phyloP scores from a whole-genome alignment of 1,284 basidiomycete genomes.

The Cyathus pygmaeus region DNA sequence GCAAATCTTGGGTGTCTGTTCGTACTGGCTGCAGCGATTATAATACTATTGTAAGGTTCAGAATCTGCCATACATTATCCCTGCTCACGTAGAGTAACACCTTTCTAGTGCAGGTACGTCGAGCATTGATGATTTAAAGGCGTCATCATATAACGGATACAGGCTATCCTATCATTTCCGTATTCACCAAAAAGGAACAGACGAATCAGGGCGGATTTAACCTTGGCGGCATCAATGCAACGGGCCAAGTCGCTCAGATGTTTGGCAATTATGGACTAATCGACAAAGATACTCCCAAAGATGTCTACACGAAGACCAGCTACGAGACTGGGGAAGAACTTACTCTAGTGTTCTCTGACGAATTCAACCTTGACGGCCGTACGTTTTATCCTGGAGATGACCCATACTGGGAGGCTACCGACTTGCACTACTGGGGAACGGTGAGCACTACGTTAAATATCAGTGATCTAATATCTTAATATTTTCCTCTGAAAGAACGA shows the following conservation, averaged over 20 bases:
- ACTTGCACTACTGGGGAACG: constrained; percentile 59
- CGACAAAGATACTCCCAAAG: constrained; percentile 71
- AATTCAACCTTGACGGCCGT: constrained; percentile 78
- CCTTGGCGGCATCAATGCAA: constrained; percentile 79
- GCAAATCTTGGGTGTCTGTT: constrained; percentile 73
- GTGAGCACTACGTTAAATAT: constrained; percentile 12
- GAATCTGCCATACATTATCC: no score
- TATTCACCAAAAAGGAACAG: constrained; percentile 39
- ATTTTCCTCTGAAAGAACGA: constrained; percentile 23
- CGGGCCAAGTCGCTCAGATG: constrained; percentile 70
- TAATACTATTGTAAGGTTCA: constrained; percentile 63
- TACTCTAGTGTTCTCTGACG: constrained; percentile 77
- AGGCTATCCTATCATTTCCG: constrained; percentile 50
- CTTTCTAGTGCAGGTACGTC: neutral
- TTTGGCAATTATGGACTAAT: constrained; percentile 68
- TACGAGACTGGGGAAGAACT: constrained; percentile 54
- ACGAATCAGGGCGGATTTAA: constrained; percentile 68
- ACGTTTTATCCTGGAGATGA: constrained; percentile 77
- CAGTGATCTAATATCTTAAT: no score
- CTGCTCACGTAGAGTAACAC: no score
- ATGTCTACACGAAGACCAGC: constrained; percentile 58
- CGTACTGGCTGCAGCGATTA: constrained; percentile 55
- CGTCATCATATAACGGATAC: no score
- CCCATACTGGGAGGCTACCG: constrained; percentile 67
- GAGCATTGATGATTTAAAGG: no score